A percentile compares a stretch with the other conserved stretches of the same genome.
phyloP scores from a whole-genome alignment of 345 rosid species.

The Arabidopsis thaliana region DNA sequence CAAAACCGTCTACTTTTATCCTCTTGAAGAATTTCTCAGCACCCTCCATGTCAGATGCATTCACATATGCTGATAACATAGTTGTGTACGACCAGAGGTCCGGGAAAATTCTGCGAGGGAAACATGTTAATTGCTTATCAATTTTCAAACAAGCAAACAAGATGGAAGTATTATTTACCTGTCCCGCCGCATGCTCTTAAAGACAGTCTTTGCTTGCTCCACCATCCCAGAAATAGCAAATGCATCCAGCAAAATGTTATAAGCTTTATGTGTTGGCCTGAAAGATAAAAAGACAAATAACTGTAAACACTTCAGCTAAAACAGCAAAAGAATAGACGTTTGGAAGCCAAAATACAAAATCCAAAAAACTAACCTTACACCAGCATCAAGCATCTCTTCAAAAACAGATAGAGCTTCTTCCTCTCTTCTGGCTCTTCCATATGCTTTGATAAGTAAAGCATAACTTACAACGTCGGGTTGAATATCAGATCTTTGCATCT shows the following conservation, averaged over 20 bases:
- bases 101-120: slow-evolving; percentile 64
- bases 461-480: slow-evolving; percentile 92
- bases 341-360: background rate
- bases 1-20: slow-evolving; percentile 69
- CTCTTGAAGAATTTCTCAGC: slow-evolving; percentile 85
- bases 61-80: slow-evolving; percentile 91
- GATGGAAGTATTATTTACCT: slow-evolving; percentile 52
- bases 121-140: background rate
- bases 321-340: background rate
- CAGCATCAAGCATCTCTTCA: slow-evolving; percentile 97
- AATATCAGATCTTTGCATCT: slow-evolving; percentile 96
- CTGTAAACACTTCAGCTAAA: background rate
- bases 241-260: slow-evolving; percentile 93
- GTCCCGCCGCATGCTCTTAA: slow-evolving; percentile 96
- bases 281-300: slow-evolving; percentile 15
- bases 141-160: slow-evolving; percentile 24
- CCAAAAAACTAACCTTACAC: slow-evolving; percentile 70
- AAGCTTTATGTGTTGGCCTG: slow-evolving; percentile 93
- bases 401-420: slow-evolving; percentile 97
- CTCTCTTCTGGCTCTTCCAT: slow-evolving; percentile 94
- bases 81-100: slow-evolving; percentile 93
- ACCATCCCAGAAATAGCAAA: slow-evolving; percentile 96
- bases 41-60: slow-evolving; percentile 91
- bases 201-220: slow-evolving; percentile 86
- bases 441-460: slow-evolving; percentile 88